Evolutionary conservation across 2,329 filamentous ascomycete genomes (phyloP), one percentile per base, ranked within the genome.

Genomic region (Harringtonia lauricola): DNA sequence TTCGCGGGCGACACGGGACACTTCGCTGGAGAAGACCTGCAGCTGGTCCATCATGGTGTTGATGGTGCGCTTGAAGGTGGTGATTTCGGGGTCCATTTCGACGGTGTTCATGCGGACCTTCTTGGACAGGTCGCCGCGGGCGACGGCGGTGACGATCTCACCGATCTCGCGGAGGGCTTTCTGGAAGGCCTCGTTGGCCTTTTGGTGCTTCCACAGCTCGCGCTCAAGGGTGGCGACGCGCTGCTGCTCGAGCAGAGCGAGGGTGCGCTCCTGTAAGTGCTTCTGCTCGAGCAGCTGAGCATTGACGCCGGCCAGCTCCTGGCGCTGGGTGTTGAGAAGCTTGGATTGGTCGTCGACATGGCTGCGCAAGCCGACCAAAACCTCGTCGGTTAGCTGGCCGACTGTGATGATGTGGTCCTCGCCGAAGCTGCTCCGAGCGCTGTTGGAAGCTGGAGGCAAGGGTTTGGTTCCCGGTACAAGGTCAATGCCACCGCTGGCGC

Each of bases 21-120:
- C 90, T 67, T 96, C 89, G 63, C 86, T 94, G 51, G 90, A 90
- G 63, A 96, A 96, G 47, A 94, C 86, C 60, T 95, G 89, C 47
- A 96, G 74, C 64, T 95, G 90, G 59, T 96, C 90, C 79, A 96
- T 94, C 90, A 96, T 96, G 53, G 86, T 94, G 62, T 96, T 96
- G 68, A 96, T 96, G 49, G 90, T 95, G 56, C 87, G 82, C 67
- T 96, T 96, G 71, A 96, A 96, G 10, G 87, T 89, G 24, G 88
- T 92, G 57, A 96, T 96, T 71, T 96, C 90, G 24, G 89, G 88
- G 71, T 96, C 90, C 83, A 95, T 92, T 67, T 96, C 90, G 52
- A 94, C 83, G 4, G 86, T 85, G 60, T 95, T 92, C 62, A 96
- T 94, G 57, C 90, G 79, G 50, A 95, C 90, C 66, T 95, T 94